A percentile compares a stretch with the other conserved stretches of the same genome.
These are phyloP conservation scores for Hypoxylon intermedium DNA, from an alignment of 495 filamentous ascomycete genomes.

Conservation along the genomic window DNA sequence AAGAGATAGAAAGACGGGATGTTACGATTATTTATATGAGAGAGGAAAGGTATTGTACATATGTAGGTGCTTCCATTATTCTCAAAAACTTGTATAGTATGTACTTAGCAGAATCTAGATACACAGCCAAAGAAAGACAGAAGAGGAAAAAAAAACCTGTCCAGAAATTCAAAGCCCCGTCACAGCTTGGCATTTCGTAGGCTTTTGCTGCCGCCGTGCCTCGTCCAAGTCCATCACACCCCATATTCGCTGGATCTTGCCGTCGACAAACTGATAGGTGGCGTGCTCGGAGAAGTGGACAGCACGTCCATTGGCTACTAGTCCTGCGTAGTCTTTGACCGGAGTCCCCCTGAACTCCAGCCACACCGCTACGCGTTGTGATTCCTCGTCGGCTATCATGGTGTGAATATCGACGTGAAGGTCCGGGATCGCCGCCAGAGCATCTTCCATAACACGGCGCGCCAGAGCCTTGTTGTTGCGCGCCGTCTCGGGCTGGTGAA, in stretches of 20 bases:
- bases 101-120: no score
- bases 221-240: conserved; percentile 30
- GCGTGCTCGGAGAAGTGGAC: conserved; percentile 31
- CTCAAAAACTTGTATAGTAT: no score
- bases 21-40: no score
- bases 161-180: conserved; percentile 3
- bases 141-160: no score
- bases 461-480: conserved; percentile 27
- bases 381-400: conserved; percentile 23
- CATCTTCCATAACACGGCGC: conserved; percentile 25
- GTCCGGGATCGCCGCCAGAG: conserved; percentile 27
- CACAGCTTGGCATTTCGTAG: neutral
- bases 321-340: conserved; percentile 20
- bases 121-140: no score
- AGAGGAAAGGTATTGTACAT: no score
- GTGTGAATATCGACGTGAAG: conserved; percentile 28
- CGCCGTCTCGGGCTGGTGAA: conserved; percentile 16
- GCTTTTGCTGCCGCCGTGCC: conserved; percentile 22
- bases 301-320: conserved; percentile 14
- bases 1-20: no score
- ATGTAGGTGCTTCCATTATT: no score
- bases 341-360: conserved; percentile 30
- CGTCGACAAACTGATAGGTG: conserved; percentile 32
- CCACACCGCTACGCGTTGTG: conserved; percentile 33
- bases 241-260: conserved; percentile 34